These are phyloP conservation scores for Persicaria maculosa DNA, from an alignment of 148 eudicot species.

Conservation along the genomic window DNA sequence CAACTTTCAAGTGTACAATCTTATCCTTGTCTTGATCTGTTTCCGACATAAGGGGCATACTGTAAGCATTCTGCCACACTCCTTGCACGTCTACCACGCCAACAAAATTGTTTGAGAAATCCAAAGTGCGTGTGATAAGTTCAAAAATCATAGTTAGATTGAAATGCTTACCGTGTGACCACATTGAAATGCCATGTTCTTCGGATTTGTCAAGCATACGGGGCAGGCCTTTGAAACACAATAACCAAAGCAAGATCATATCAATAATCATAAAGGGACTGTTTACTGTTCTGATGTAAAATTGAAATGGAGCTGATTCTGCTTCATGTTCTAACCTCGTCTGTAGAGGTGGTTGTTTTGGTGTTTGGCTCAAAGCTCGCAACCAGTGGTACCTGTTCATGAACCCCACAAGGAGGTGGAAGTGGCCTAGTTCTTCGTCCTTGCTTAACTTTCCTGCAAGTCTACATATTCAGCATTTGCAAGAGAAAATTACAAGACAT, in stretches of 20 bases:
- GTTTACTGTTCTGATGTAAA: background rate
- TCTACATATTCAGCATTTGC: background rate
- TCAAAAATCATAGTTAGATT: background rate
- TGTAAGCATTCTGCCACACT: conserved; percentile 47
- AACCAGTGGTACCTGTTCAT: conserved; percentile 14
- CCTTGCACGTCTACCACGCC: conserved; percentile 51
- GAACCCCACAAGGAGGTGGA: conserved; percentile 61
- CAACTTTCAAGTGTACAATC: conserved; percentile 37
- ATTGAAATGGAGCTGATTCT: background rate
- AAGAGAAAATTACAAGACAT: background rate
- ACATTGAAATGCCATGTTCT: conserved; percentile 83
- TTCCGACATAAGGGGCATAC: conserved; percentile 58
- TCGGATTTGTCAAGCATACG: conserved; percentile 64
- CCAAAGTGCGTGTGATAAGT: background rate
- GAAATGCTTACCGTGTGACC: conserved; percentile 66
- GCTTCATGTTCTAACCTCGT: conserved; percentile 29
- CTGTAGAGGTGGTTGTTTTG: conserved; percentile 22
- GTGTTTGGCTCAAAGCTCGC: conserved; percentile 23
- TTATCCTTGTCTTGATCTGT: conserved; percentile 46
- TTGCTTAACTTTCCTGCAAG: background rate
- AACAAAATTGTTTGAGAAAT: background rate
- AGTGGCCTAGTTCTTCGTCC: conserved; percentile 30
- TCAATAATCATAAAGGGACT: background rate
- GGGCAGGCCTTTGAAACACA: conserved; percentile 41
- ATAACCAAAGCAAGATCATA: background rate